Percentiles rank a stretch among this genome's conserved stretches.
phyloP scores from a whole-genome alignment of 345 rosid genomes.

The Arabidopsis suecica region DNA sequence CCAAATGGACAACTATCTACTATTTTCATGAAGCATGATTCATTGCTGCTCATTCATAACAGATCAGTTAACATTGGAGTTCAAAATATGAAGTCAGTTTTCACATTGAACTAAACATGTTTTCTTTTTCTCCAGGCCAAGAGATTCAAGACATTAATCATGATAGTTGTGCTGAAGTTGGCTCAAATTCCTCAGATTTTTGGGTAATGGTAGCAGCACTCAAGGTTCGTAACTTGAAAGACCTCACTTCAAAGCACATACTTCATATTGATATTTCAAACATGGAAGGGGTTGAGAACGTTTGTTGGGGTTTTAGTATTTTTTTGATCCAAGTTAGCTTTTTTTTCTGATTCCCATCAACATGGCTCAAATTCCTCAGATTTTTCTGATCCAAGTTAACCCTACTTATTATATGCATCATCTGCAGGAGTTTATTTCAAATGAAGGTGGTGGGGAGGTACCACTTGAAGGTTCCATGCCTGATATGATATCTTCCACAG shows the following conservation, averaged over 20 bases:
- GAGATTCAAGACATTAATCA: conserved; percentile 63
- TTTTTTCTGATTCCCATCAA: conserved; percentile 13
- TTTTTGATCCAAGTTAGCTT: neutral
- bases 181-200: conserved; percentile 75
- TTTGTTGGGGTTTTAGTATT: conserved; percentile 4
- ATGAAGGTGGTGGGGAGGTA: conserved; percentile 86
- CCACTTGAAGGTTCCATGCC: conserved; percentile 98
- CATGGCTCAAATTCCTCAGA: too few relatives aligned
- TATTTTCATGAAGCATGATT: neutral
- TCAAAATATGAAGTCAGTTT: conserved; percentile 17
- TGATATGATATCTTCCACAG: conserved; percentile 98
- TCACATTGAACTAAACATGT: conserved; percentile 15
- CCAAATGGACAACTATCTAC: neutral
- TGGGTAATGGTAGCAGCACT: conserved; percentile 98
- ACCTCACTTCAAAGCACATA: neutral
- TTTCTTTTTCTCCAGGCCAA: conserved; percentile 53
- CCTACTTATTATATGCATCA: conserved; percentile 13
- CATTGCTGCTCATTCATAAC: neutral
- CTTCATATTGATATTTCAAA: neutral
- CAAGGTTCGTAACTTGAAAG: conserved; percentile 64
- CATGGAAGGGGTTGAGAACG: conserved; percentile 6
- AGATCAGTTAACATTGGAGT: conserved; percentile 13
- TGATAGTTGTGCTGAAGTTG: conserved; percentile 72
- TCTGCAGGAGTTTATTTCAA: conserved; percentile 78
- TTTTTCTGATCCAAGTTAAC: neutral